Conservation (phyloP, 768 basidiomycete genomes). For the Kondoa malvinella region DNA sequence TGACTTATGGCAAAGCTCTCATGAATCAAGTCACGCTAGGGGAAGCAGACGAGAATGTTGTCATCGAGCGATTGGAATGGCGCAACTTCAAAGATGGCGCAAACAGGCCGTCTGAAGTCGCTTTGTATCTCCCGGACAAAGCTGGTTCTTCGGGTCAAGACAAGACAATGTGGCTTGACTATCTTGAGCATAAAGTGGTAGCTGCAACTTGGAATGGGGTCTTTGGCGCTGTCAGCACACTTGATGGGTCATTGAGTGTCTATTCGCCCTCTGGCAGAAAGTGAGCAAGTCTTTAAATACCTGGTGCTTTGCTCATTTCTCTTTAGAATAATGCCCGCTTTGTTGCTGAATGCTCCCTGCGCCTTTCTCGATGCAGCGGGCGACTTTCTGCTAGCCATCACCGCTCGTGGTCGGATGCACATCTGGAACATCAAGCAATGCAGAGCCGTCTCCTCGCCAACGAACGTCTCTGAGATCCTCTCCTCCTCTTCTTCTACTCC, state of each 20-base stretch:
- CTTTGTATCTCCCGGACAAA: conserved; percentile 46
- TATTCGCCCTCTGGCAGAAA: conserved; percentile 71
- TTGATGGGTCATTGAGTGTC: conserved; percentile 63
- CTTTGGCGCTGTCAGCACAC: conserved; percentile 60
- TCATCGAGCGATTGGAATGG: conserved; percentile 51
- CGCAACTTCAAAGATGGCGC: conserved; percentile 51
- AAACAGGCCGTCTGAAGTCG: conserved; percentile 53
- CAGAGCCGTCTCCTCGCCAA: conserved; percentile 47
- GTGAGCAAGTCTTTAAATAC: conserved; percentile 27
- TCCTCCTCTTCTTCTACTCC: conserved; percentile 39
- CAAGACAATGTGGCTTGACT: conserved; percentile 74
- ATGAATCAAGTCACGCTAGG: conserved; percentile 39
- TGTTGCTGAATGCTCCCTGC: conserved; percentile 55
- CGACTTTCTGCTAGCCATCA: conserved; percentile 52
- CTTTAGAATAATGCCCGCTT: conserved; percentile 54
- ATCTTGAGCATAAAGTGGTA: conserved; percentile 56
- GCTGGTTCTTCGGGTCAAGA: conserved; percentile 13
- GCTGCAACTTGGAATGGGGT: conserved; percentile 44
- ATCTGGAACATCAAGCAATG: conserved; percentile 68
- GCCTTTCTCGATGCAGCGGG: conserved; percentile 52
- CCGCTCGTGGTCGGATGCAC: conserved; percentile 51
- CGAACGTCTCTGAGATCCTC: conserved; percentile 47
- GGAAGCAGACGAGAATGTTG: conserved; percentile 39
- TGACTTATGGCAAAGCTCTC: conserved; percentile 36
- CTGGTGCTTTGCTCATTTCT: background rate